Conservation (phyloP, 768 basidiomycete genomes). For the Agaricus sinodeliciosus region DNA sequence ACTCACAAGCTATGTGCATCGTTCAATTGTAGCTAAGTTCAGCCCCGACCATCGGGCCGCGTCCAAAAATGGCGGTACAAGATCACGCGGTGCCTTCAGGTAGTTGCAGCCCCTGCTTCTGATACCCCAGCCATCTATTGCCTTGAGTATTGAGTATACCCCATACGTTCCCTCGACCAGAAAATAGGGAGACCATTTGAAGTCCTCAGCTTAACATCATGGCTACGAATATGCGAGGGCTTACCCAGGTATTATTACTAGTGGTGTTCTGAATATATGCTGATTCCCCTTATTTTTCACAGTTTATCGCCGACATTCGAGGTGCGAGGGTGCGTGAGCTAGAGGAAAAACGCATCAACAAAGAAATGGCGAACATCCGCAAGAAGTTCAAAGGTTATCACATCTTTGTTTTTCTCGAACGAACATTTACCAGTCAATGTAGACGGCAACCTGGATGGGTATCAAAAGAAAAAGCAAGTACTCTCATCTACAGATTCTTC, state of each 20-base stretch:
- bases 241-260: slow-evolving; percentile 69
- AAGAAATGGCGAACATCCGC: slow-evolving; percentile 99
- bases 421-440: not conserved
- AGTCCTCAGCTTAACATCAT: slow-evolving; percentile 32
- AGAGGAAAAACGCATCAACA: slow-evolving; percentile 98
- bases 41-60: too few species aligned
- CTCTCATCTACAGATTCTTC: not conserved
- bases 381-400: slow-evolving; percentile 92
- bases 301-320: slow-evolving; percentile 99
- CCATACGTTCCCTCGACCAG: not conserved
- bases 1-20: not conserved
- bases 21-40: too few species aligned
- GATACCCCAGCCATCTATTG: not conserved
- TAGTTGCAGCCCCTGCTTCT: too few species aligned
- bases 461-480: slow-evolving; percentile 86
- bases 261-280: not conserved
- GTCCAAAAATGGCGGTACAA: too few species aligned
- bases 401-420: slow-evolving; percentile 1
- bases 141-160: not conserved
- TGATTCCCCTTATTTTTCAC: slow-evolving; percentile 12
- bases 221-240: slow-evolving; percentile 88
- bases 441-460: slow-evolving; percentile 86
- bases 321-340: slow-evolving; percentile 94
- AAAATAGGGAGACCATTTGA: not conserved
- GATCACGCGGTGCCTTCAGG: too few species aligned